phyloP scores from a whole-genome alignment of 345 rosid species.

The Citrus medica region DNA sequence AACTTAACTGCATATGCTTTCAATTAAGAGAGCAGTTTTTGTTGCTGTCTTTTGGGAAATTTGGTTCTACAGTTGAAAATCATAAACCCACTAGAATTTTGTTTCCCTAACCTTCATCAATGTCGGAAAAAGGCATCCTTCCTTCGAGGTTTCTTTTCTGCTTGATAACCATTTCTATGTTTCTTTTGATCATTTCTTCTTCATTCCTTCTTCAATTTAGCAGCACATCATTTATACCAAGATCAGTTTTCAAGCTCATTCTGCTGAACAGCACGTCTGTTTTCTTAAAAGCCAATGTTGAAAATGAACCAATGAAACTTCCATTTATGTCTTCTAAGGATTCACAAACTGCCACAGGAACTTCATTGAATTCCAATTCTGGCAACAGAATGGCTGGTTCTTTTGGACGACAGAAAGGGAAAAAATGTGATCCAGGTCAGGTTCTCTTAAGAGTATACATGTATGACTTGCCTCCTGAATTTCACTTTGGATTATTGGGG shows the following conservation, averaged over 20 bases:
- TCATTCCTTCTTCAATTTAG: conserved; percentile 57
- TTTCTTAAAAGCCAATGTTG: conserved; percentile 31
- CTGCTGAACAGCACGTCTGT: conserved; percentile 49
- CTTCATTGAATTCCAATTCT: background rate
- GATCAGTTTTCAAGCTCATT: conserved; percentile 55
- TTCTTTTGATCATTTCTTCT: conserved; percentile 55
- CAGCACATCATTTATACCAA: conserved; percentile 46
- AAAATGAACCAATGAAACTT: conserved; percentile 25
- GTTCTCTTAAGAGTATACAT: conserved; percentile 60
- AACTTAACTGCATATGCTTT: background rate
- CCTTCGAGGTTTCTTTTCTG: conserved; percentile 56
- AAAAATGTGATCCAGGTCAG: conserved; percentile 24
- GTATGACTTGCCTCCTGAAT: conserved; percentile 80
- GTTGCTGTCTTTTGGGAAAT: background rate
- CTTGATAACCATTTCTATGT: conserved; percentile 46
- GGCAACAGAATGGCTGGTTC: conserved; percentile 4
- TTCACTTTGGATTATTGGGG: conserved; percentile 83
- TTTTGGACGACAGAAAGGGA: conserved; percentile 11
- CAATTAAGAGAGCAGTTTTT: background rate
- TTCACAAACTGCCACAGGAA: conserved; percentile 19
- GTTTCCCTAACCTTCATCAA: conserved; percentile 15
- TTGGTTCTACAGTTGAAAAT: background rate
- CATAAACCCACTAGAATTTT: too few relatives aligned
- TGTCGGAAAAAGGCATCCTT: conserved; percentile 57
- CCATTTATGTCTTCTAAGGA: conserved; percentile 29